phyloP scores from a whole-genome alignment of 441 rosid genomes.

The Melastoma candidum region DNA sequence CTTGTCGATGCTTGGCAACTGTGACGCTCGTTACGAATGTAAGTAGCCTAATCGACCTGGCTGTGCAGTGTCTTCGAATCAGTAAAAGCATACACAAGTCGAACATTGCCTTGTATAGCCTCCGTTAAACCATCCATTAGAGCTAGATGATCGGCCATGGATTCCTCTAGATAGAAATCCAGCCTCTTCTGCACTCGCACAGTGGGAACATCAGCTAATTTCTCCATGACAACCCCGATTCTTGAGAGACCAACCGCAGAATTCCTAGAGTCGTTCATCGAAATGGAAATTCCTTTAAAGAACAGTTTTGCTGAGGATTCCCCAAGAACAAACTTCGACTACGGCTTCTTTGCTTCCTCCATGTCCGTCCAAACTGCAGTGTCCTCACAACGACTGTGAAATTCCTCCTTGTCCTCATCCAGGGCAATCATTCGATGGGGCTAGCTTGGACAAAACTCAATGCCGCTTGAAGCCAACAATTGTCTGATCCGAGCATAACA shows the following conservation, averaged over 20 bases:
- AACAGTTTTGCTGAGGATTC: conserved; percentile 73
- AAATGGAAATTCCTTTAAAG: conserved; percentile 54
- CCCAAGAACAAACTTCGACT: conserved; percentile 22
- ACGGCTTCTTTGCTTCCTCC: conserved; percentile 39
- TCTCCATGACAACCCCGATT: conserved; percentile 81
- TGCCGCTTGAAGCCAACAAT: too few species aligned
- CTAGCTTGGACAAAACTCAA: too few species aligned
- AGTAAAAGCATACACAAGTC: conserved; percentile 66
- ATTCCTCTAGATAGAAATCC: conserved; percentile 66
- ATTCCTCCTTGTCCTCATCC: conserved; percentile 82
- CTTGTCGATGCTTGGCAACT: too few species aligned
- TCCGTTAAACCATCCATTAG: conserved; percentile 73
- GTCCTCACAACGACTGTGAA: conserved; percentile 86
- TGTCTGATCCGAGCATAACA: too few species aligned
- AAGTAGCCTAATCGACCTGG: conserved; percentile 43
- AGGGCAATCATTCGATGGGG: background rate
- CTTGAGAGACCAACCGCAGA: conserved; percentile 58
- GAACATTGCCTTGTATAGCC: conserved; percentile 51
- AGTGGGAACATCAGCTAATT: conserved; percentile 31
- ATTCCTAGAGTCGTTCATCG: conserved; percentile 45
- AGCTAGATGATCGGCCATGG: conserved; percentile 80
- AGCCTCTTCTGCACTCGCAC: conserved; percentile 89
- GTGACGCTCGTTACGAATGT: too few species aligned
- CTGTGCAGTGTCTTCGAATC: conserved; percentile 53
- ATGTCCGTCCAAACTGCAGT: conserved; percentile 75